A percentile compares a stretch with the other conserved stretches of the same genome.
Evolutionary conservation across 768 basidiomycete genomes (phyloP).

Genomic region (Termitomyces heimii): DNA sequence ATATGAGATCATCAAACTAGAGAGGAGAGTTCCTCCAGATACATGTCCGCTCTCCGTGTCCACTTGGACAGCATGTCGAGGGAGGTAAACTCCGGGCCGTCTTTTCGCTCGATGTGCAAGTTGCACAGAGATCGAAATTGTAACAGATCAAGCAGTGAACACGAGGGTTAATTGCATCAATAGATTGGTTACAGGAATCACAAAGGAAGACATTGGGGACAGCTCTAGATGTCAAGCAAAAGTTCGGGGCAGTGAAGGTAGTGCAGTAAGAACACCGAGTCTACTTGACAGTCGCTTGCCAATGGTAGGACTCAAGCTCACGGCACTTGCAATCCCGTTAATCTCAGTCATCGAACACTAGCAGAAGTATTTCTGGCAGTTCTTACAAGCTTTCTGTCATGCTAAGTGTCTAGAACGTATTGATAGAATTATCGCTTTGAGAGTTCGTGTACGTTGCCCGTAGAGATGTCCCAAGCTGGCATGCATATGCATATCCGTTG

Average conservation of each 20-base stretch:
- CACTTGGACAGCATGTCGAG: conserved; percentile 1
- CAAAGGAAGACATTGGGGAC: background rate
- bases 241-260: background rate
- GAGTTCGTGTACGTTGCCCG: no score
- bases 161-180: conserved; percentile 2
- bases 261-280: background rate
- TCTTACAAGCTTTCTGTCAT: no score
- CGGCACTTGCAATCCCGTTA: background rate
- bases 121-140: conserved; percentile 10
- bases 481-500: no score
- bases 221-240: background rate
- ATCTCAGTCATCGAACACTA: background rate
- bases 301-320: no score
- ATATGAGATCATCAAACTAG: background rate
- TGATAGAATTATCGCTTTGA: no score
- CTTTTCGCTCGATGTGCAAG: conserved; percentile 4
- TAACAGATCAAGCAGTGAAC: conserved; percentile 7
- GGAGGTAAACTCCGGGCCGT: conserved; percentile 1
- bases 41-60: conserved; percentile 5
- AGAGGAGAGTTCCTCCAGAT: background rate
- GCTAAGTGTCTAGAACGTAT: no score
- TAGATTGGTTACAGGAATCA: background rate
- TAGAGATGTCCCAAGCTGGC: no score
- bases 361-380: no score
- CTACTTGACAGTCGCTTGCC: background rate